Evolutionary conservation across 768 basidiomycete species (phyloP), one percentile per base, ranked within the genome.

Genomic region (Amanita inopinata): DNA sequence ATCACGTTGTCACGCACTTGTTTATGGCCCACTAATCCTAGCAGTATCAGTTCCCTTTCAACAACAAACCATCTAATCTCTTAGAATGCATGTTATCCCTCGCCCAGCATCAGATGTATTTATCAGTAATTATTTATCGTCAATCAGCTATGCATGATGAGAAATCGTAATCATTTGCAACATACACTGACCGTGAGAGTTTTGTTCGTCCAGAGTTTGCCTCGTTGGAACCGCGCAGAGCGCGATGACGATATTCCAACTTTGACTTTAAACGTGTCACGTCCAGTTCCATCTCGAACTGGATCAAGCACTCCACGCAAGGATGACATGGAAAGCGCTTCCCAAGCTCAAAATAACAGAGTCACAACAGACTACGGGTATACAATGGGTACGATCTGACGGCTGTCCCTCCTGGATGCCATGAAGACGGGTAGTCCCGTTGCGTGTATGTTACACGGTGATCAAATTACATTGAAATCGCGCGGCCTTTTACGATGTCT

Each of bases 381-480:
- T 32, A 46, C 28, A 43, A 43, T n/a, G 36, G 27, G 24, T 14
- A 33, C 11, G n/a, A 20, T 25, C 15, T 24, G 32, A 45, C 30
- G 30, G 20, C 19, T 32, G 12, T 7, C 22, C 24, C 20, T 15
- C 14, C n/a, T n/a, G n/a, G n/a, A n/a, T n/a, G n/a, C n/a, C 8
- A 19, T 14, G 5, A 22, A 33, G 31, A 15, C 6, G 15, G 25
- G 24, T 20, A 27, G 27, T 28, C 14, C 32, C 22, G 22, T 34
- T 14, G 32, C 23, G 14, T 25, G 38, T 42, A 24, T 39, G 32
- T 25, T 33, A 43, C 51, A 56, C 55, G 49, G 51, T 51, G 50
- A 50, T 51, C 49, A 46, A 51, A 57, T 72, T 74, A 88, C 76
- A 88, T 74, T 49, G 87, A 90, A 55, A 89, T 85, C 46, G 88